Percentiles rank a stretch among this genome's conserved stretches.
Conservation (phyloP, 805 yeast species). For the Ogataea pini region DNA sequence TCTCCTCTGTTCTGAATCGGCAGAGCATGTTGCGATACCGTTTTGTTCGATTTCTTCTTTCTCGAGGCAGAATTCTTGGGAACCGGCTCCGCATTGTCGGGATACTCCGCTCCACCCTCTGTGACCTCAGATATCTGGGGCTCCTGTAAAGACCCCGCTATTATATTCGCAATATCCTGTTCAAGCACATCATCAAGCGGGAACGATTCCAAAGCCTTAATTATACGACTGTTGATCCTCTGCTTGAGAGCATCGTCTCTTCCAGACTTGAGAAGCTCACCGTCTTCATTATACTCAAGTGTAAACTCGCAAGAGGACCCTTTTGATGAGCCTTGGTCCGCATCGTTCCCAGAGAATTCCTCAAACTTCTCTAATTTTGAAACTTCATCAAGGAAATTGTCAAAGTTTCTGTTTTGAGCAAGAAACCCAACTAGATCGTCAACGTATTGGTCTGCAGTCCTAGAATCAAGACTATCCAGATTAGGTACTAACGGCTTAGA, state of each 20-base stretch:
- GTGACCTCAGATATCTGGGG: neutral
- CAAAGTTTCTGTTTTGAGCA: conserved; percentile 28
- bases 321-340: neutral
- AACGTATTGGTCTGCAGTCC: conserved; percentile 25
- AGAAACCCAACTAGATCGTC: conserved; percentile 26
- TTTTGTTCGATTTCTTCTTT: conserved; percentile 15
- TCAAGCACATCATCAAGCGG: conserved; percentile 22
- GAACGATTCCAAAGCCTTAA: conserved; percentile 27
- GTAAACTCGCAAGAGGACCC: conserved; percentile 22
- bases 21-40: no score
- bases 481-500: neutral
- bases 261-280: conserved; percentile 22
- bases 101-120: neutral
- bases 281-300: conserved; percentile 26
- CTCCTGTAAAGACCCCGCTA: conserved; percentile 19
- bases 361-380: conserved; percentile 19
- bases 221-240: conserved; percentile 24
- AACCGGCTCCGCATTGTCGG: neutral
- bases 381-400: conserved; percentile 26
- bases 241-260: conserved; percentile 20
- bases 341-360: conserved; percentile 6
- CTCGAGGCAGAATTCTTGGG: neutral
- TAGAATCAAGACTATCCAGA: conserved; percentile 1
- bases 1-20: conserved; percentile 12
- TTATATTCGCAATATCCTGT: conserved; percentile 24